Evolutionary conservation across 2,329 filamentous ascomycete genomes (phyloP).

Genomic region (Diaporthe capsici): DNA sequence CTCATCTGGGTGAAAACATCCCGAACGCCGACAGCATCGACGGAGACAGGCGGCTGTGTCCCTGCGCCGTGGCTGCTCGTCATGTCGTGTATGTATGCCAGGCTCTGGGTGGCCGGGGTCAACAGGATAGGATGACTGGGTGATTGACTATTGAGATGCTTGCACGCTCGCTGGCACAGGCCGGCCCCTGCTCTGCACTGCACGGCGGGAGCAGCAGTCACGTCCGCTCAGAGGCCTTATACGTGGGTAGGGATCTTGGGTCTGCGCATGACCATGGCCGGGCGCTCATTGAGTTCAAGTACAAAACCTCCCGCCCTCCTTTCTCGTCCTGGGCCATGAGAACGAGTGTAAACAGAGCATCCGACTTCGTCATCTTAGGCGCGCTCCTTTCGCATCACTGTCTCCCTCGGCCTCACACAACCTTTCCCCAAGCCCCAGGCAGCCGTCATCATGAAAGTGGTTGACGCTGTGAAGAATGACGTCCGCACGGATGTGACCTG

Average conservation of each 20-base stretch:
- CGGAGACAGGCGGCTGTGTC: background rate
- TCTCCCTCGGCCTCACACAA: background rate
- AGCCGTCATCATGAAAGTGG: conserved; percentile 43
- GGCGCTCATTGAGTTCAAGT: conserved; percentile 8
- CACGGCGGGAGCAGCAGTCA: conserved; percentile 18
- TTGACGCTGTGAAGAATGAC: conserved; percentile 49
- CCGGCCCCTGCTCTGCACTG: conserved; percentile 22
- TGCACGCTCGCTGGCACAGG: background rate
- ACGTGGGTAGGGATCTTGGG: conserved; percentile 18
- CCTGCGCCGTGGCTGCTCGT: background rate
- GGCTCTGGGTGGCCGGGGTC: conserved; percentile 4
- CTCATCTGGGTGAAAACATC: conserved; percentile 10
- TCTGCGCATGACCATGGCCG: conserved; percentile 15
- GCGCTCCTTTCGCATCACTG: background rate
- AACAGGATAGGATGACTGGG: no score
- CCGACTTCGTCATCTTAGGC: background rate
- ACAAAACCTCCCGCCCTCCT: conserved; percentile 25
- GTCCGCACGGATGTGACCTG: conserved; percentile 56
- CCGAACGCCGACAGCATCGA: conserved; percentile 26
- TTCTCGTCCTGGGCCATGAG: background rate
- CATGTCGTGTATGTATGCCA: conserved; percentile 7
- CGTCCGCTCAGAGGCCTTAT: background rate
- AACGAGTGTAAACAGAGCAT: background rate
- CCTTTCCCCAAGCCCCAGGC: background rate
- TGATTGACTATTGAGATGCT: background rate